Conservation (phyloP, 768 basidiomycete genomes). For the Exidia glandulosa region DNA sequence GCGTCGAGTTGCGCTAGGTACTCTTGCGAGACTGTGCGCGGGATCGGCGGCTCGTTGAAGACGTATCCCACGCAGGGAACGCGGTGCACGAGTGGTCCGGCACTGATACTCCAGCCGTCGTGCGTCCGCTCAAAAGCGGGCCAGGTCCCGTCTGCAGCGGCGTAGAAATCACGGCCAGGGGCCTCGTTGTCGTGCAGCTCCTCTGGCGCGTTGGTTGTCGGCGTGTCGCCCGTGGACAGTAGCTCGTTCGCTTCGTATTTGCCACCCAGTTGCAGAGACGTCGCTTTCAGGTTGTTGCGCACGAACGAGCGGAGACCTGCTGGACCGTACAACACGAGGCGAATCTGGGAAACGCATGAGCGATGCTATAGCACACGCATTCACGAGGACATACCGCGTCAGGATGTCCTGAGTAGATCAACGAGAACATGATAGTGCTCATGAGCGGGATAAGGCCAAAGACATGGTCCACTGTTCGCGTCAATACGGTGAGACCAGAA, state of each 20-base stretch:
- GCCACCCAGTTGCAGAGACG: slow-evolving; percentile 46
- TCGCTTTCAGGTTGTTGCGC: slow-evolving; percentile 58
- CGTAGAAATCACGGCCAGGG: slow-evolving; percentile 47
- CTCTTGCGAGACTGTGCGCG: slow-evolving; percentile 5
- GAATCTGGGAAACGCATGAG: no score
- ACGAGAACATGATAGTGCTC: no score
- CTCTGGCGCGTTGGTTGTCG: slow-evolving; percentile 34
- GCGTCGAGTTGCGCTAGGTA: slow-evolving; percentile 9
- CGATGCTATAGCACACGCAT: no score
- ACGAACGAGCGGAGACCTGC: slow-evolving; percentile 67
- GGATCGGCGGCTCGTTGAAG: slow-evolving; percentile 41
- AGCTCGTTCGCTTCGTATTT: slow-evolving; percentile 74
- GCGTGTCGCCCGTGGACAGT: slow-evolving; percentile 40
- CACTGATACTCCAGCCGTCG: slow-evolving; percentile 48
- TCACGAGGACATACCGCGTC: no score
- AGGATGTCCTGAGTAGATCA: no score
- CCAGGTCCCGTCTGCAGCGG: slow-evolving; percentile 55
- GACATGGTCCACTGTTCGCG: no score
- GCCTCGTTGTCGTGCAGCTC: slow-evolving; percentile 54
- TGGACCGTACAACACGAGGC: slow-evolving; percentile 68
- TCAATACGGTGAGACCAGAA: no score
- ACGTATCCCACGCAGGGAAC: slow-evolving; percentile 75
- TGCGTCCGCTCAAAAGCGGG: slow-evolving; percentile 31
- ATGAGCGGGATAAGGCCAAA: no score
- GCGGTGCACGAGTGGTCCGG: slow-evolving; percentile 67